Conservation (phyloP, 2,329 filamentous ascomycete species). For the Diaporthe ampelina region DNA sequence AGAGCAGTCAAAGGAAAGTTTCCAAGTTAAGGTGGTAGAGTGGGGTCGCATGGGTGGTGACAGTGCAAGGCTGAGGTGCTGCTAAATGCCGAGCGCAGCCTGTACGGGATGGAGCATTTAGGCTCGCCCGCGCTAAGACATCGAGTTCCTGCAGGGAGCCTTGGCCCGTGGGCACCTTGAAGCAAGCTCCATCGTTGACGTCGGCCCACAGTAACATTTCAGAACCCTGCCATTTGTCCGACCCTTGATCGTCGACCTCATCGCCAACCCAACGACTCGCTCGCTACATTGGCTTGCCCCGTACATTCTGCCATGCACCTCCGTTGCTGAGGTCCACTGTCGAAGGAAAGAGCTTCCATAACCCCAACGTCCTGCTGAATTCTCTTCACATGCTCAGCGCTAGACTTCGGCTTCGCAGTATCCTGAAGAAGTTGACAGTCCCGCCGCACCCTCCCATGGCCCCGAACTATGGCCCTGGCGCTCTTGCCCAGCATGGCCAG, state of each 20-base stretch:
- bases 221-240: constrained; percentile 19
- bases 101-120: neutral
- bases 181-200: neutral
- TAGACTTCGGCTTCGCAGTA: constrained; percentile 28
- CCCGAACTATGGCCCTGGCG: constrained; percentile 38
- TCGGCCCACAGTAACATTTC: constrained; percentile 5
- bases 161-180: neutral
- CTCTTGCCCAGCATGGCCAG: constrained; percentile 35
- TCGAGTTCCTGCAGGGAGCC: constrained; percentile 10
- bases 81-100: neutral
- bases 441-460: constrained; percentile 33
- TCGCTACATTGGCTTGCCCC: neutral
- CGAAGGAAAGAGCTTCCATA: neutral
- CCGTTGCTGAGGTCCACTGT: neutral
- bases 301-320: neutral
- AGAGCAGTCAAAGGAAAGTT: neutral
- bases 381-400: constrained; percentile 27
- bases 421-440: constrained; percentile 9
- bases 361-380: too few species aligned
- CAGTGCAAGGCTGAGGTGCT: neutral
- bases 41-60: neutral
- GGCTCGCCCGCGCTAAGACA: constrained; percentile 1
- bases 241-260: constrained; percentile 35
- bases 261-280: neutral
- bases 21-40: neutral